A percentile compares a stretch with the other conserved stretches of the same genome.
phyloP scores from a whole-genome alignment of 441 rosid species.

The Syzygium malaccense region DNA sequence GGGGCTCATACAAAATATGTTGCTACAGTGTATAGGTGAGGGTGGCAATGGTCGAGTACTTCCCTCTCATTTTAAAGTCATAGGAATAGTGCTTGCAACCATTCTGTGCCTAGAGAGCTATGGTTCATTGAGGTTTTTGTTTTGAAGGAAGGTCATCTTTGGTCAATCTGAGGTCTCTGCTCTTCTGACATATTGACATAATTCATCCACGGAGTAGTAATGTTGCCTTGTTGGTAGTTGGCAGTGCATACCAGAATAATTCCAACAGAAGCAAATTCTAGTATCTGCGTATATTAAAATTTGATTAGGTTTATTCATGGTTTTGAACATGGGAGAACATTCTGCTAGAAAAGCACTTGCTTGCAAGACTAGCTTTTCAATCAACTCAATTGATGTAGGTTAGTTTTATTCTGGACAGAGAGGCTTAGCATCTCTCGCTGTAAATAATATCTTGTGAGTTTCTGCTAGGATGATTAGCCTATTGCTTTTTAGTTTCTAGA shows the following conservation, averaged over 20 bases:
- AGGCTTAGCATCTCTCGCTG: neutral
- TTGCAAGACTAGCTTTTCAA: neutral
- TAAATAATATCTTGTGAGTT: neutral
- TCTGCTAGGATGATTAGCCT: neutral
- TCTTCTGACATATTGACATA: neutral
- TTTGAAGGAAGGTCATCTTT: neutral
- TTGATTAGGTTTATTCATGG: neutral
- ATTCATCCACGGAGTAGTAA: neutral
- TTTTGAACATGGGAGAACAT: neutral
- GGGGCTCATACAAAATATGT: neutral
- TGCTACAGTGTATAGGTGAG: neutral
- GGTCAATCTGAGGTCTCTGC: neutral
- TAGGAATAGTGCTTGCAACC: neutral
- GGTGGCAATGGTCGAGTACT: neutral
- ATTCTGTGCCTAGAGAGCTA: neutral
- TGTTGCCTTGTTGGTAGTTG: neutral
- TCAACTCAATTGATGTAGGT: neutral
- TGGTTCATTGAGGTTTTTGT: neutral
- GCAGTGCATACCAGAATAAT: neutral
- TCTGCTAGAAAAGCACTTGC: neutral
- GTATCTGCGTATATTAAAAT: neutral
- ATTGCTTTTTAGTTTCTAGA: neutral
- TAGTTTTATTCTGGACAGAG: neutral
- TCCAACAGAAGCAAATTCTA: neutral
- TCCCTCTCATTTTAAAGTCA: neutral